A percentile compares a stretch with the other conserved stretches of the same genome.
These are phyloP conservation scores for Heliocybe sulcata DNA, from an alignment of 1,284 basidiomycete genomes.

Conservation along the genomic window DNA sequence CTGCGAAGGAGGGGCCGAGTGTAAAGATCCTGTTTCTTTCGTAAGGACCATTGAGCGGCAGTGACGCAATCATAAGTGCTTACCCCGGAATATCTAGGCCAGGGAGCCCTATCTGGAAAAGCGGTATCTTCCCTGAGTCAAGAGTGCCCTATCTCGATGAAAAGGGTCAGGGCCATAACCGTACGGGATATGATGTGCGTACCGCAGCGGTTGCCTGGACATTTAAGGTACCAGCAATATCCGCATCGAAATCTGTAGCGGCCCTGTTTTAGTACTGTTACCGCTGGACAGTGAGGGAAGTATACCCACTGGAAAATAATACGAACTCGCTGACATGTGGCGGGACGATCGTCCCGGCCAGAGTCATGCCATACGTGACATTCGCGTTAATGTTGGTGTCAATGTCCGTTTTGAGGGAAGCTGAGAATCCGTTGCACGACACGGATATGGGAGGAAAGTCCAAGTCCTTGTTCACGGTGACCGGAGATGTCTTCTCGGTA, in stretches of 20 bases:
- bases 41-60: constrained; percentile 1
- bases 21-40: constrained; percentile 19
- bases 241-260: constrained; percentile 13
- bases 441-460: constrained; percentile 33
- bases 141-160: constrained; percentile 21
- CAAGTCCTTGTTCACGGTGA: constrained; percentile 27
- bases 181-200: constrained; percentile 8
- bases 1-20: constrained; percentile 26
- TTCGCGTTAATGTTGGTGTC: constrained; percentile 28
- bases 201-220: constrained; percentile 27
- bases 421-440: constrained; percentile 29
- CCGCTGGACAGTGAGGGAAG: neutral
- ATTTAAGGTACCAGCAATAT: constrained; percentile 24
- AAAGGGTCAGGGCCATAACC: constrained; percentile 1
- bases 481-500: constrained; percentile 20
- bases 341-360: constrained; percentile 34
- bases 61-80: constrained; percentile 1
- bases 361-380: constrained; percentile 32
- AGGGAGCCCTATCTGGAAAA: constrained; percentile 30
- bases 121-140: constrained; percentile 23
- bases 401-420: constrained; percentile 30
- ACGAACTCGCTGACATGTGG: constrained; percentile 27
- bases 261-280: neutral
- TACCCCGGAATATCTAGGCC: constrained; percentile 35
- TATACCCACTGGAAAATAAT: constrained; percentile 20